phyloP scores from a whole-genome alignment of 306 rosid genomes.

The Albizia julibrissin region DNA sequence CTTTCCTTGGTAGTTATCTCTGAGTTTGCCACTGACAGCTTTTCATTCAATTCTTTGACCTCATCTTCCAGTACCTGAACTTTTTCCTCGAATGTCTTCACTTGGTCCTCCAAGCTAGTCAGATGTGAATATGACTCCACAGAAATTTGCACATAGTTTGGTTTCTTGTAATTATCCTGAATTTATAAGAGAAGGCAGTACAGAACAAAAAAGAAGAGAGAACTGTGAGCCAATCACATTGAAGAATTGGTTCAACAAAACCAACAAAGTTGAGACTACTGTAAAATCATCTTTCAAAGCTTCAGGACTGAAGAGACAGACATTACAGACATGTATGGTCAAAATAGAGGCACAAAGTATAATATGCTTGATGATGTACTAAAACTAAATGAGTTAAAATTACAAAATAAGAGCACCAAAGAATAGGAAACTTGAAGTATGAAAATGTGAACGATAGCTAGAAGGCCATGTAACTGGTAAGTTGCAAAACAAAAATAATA shows the following conservation, averaged over 20 bases:
- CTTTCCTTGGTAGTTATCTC: constrained; percentile 87
- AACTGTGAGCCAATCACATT: constrained; percentile 13
- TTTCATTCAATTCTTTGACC: constrained; percentile 66
- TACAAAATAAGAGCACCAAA: background rate
- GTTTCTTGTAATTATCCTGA: constrained; percentile 80
- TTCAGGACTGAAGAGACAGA: background rate
- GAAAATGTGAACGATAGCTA: background rate
- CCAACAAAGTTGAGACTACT: constrained; percentile 12
- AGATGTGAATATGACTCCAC: constrained; percentile 94
- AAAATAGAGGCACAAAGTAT: background rate
- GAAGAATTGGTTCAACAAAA: constrained; percentile 15
- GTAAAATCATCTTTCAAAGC: background rate
- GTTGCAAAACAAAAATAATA: constrained; percentile 6
- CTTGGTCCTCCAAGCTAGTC: constrained; percentile 84
- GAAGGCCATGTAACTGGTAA: background rate
- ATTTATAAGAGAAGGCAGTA: constrained; percentile 7
- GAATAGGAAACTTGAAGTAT: constrained; percentile 5
- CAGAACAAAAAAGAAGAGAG: constrained; percentile 7
- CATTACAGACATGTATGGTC: background rate
- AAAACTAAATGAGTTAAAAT: background rate
- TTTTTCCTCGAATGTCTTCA: constrained; percentile 74
- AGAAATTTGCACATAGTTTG: constrained; percentile 86
- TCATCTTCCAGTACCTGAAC: constrained; percentile 73
- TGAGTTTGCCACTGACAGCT: constrained; percentile 70
- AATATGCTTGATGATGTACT: background rate